Conservation (phyloP, 106 monocot species). For the Dioscorea zingiberensis region DNA sequence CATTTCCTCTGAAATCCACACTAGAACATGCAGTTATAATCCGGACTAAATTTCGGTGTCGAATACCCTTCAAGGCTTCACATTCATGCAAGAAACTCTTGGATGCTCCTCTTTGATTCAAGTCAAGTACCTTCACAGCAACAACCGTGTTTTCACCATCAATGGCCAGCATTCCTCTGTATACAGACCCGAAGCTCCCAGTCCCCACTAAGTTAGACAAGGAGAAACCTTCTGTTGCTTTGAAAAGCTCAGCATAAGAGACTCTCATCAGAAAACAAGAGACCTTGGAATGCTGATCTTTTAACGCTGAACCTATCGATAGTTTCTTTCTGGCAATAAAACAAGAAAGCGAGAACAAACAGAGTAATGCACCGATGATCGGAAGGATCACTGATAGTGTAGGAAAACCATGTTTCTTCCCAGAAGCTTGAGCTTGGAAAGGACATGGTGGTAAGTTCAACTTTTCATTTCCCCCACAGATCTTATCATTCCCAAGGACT, state of each 20-base stretch:
- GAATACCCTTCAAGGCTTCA: neutral
- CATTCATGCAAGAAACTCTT: neutral
- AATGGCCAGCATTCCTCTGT: neutral
- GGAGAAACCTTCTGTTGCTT: slow-evolving; percentile 3
- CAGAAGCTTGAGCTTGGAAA: neutral
- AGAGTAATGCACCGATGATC: neutral
- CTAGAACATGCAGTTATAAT: neutral
- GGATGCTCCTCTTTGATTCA: neutral
- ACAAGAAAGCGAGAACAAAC: neutral
- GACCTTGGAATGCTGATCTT: neutral
- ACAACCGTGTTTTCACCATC: neutral
- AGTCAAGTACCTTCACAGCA: neutral
- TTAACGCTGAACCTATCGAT: too few species aligned
- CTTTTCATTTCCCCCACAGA: slow-evolving; percentile 14
- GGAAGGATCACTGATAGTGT: neutral
- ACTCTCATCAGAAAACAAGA: neutral
- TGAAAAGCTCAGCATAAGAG: slow-evolving; percentile 1
- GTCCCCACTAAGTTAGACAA: neutral
- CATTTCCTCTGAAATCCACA: neutral
- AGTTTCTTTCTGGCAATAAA: neutral
- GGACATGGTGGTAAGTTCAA: slow-evolving; percentile 9
- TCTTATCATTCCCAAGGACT: slow-evolving; percentile 10
- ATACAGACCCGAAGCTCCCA: slow-evolving; percentile 1
- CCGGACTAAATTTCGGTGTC: neutral
- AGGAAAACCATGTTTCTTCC: neutral